phyloP scores from a whole-genome alignment of 2,329 filamentous ascomycete species.

The Myriosclerotinia duriaeana region DNA sequence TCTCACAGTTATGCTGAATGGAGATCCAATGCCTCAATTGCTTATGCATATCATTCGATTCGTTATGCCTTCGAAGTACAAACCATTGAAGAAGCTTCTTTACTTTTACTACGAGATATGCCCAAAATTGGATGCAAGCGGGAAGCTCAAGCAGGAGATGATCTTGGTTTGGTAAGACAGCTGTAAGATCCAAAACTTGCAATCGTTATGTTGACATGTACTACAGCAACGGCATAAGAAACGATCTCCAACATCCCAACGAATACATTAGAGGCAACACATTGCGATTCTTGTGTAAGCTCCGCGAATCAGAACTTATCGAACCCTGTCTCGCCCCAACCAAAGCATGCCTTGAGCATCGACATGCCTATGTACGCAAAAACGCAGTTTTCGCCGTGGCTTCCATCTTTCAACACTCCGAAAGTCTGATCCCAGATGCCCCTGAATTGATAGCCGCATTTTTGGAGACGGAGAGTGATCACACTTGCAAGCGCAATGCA shows the following conservation, averaged over 20 bases:
- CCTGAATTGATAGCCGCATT: slow-evolving; percentile 88
- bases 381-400: slow-evolving; percentile 95
- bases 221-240: slow-evolving; percentile 91
- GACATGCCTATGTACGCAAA: slow-evolving; percentile 97
- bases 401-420: slow-evolving; percentile 88
- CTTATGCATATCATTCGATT: slow-evolving; percentile 99
- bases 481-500: slow-evolving; percentile 96
- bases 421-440: slow-evolving; percentile 90
- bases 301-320: slow-evolving; percentile 91
- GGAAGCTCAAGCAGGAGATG: slow-evolving; percentile 99
- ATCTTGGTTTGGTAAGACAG: slow-evolving; percentile 85
- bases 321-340: slow-evolving; percentile 93
- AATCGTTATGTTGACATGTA: not conserved
- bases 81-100: slow-evolving; percentile 93
- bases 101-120: slow-evolving; percentile 99
- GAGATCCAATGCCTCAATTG: slow-evolving; percentile 89
- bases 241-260: slow-evolving; percentile 95
- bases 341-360: slow-evolving; percentile 87
- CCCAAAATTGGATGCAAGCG: slow-evolving; percentile 85
- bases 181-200: slow-evolving; percentile 9
- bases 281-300: slow-evolving; percentile 94
- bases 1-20: slow-evolving; percentile 95
- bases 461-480: slow-evolving; percentile 85
- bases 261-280: slow-evolving; percentile 98
- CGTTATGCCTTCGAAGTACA: slow-evolving; percentile 98